Base-by-base conservation (phyloP, 306 rosid genomes). In the Adenanthera pavonina region DNA sequence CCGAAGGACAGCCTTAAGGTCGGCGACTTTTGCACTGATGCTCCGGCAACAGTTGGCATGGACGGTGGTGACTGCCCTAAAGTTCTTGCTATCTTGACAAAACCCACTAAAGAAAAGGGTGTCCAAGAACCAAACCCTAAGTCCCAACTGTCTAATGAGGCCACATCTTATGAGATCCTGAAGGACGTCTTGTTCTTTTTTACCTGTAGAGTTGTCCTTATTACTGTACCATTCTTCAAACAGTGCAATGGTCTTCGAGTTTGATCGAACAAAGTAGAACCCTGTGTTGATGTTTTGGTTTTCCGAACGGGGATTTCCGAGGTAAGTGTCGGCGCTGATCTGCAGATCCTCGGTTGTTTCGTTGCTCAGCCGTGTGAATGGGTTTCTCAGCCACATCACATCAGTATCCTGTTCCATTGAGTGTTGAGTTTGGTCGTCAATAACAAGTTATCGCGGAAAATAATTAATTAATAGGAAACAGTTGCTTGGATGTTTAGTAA, bases 41-140 rank as follows among this genome's bases (percentile, higher is more conserved):
- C 91, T 91, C 43, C 90, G 86, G 12, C 99, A 95, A 25, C 99
- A 95, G 16, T 92, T 92, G 57, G 95, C 95, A 40, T 95, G 99
- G 49, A 95, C 84, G 0, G 90, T 95, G 35, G 73, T 36, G n/a
- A 91, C 97, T 2, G 6, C 84, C 76, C 80, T 43, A 14, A 92
- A 80, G 76, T 92, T 92, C 11, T 34, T 89, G 36, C 95, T 95
- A n/a, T 89, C 89, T 70, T 90, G 82, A 69, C 99, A 95, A 85
- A 92, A 95, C 7, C 97, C 97, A 68, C 97, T 95, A 49, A 95
- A 95, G 80, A 89, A 87, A 11, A 86, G 81, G 13, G 97, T 95
- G 56, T 91, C 85, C 74, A 95, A 72, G 30, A 92, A 95, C 87
- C 91, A 87, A 15, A 92, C 91, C 78, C 56, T 87, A 38, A 95